Base-by-base conservation (phyloP, 352 stramenopile species). In the Salisapilia sapeloensis region DNA sequence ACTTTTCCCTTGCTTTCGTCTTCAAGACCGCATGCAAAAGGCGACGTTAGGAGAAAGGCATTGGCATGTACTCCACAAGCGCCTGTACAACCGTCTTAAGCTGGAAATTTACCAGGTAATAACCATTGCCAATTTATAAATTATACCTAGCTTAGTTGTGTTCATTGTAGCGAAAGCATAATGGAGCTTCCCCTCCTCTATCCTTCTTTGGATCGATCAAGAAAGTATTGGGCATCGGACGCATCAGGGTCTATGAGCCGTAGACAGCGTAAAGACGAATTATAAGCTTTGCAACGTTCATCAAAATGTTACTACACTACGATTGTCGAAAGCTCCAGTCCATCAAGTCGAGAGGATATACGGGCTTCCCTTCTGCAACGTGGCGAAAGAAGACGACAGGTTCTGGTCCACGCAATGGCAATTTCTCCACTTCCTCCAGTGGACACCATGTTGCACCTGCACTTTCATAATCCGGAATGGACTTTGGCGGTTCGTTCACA, bases 21-120 rank as follows among this genome's bases (percentile, higher is more conserved):
- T 96, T 1, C 85, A 96, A 41, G 85, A 95, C 35, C 57, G 66
- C 13, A 93, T 96, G 74, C 78, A 96, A 34, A 82, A 80, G 21
- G 52, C 72, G 16, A 92, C 74, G 19, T 59, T 95, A 6, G 81
- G 72, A n/a, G 58, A 71, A 25, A 69, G 39, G 18, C 69, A 84
- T 44, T 94, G 80, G 78, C 58, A 79, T 35, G 53, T 62, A 36
- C 60, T 85, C 20, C 67, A 83, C 48, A 67, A 75, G 33, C 58
- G 67, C 10, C 47, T 82, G 4, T 87, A 78, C 40, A 47, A 84
- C 19, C 48, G 59, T 4, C 61, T 87, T 35, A 84, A 82, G 40
- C 40, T 53, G n/a, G 60, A 83, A 29, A 64, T 60, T 34, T 83
- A 76, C 29, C 59, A 60, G 37, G 56, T 77, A 53, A 24, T n/a